Evolutionary conservation across 2,329 filamentous ascomycete species (phyloP).

Genomic region (Monilinia laxa): DNA sequence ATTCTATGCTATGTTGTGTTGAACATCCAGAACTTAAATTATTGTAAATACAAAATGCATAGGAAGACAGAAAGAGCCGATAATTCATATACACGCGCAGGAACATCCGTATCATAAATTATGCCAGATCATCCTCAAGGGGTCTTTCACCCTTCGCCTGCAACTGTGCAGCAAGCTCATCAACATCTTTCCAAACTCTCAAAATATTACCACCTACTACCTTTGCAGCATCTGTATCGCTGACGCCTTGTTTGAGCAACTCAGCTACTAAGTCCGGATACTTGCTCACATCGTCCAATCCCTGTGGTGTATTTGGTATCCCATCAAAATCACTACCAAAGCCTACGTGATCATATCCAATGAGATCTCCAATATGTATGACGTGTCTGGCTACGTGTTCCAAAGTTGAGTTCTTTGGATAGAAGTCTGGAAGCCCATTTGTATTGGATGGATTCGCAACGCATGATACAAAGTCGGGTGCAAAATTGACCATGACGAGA

Average conservation of each 20-base stretch:
- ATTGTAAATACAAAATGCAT: neutral
- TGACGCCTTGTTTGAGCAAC: conserved; percentile 70
- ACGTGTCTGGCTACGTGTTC: conserved; percentile 79
- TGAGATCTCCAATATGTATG: conserved; percentile 73
- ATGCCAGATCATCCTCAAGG: conserved; percentile 51
- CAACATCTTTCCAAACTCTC: conserved; percentile 79
- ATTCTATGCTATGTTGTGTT: neutral
- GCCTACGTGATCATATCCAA: conserved; percentile 86
- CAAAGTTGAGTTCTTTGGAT: conserved; percentile 69
- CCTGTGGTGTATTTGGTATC: conserved; percentile 63
- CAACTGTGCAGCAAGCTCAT: conserved; percentile 66
- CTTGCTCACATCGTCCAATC: conserved; percentile 81
- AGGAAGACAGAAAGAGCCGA: neutral
- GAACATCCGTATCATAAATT: neutral
- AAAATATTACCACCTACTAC: conserved; percentile 78
- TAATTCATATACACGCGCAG: neutral
- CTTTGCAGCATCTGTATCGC: conserved; percentile 70
- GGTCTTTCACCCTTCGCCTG: conserved; percentile 54
- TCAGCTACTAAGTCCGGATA: conserved; percentile 77
- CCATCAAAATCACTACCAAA: conserved; percentile 89
- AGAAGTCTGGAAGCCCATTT: conserved; percentile 66
- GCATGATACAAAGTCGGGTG: conserved; percentile 80
- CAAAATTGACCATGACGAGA: conserved; percentile 90
- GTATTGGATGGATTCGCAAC: conserved; percentile 50
- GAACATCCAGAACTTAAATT: too few relatives aligned